Base-by-base conservation (phyloP, 73 alveolate genomes). In the Paramecium octaurelia region DNA sequence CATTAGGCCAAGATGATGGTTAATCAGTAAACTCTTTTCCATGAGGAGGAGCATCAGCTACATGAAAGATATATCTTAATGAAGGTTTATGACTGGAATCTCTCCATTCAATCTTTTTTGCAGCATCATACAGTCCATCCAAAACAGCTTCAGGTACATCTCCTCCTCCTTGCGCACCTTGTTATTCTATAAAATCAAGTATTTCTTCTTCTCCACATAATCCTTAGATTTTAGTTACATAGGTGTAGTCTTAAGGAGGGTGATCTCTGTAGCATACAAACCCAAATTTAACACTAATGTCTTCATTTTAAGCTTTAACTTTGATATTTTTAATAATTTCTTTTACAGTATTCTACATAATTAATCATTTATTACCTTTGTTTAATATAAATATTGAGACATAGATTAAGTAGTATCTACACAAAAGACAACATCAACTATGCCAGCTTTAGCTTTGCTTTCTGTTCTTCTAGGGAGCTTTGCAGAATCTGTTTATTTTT, bases 31-130 rank as follows among this genome's bases (percentile, higher is more conserved):
- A 89, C 9, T 89, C 77, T 31, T 89, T 54, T 3, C 98, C 99
- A 95, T 97, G 99, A 70, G 98, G 97, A 76, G 99, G 98, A 34
- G 97, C 94, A 92, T 96, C 99, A 70, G 98, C 97, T 35, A 97
- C 92, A 92, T 97, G 99, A 92, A 96, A 97, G 70, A 97, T 70
- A 75, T 92, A 86, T 96, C 97, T 96, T 69, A 93, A 88, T 54
- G 98, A 93, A 23, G 96, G 97, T 44, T 57, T 43, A 5, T 35
- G 71, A 38, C 88, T 89, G 9, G 94, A 35, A 57, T 96, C 98
- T 95, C 99, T 97, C 99, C 99, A 97, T 16, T 92, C 42, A 38
- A 95, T 94, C 40, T 85, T 92, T 85, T 96, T 86, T 69, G 96
- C 94, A 1, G 98, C 97, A 80, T 93, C 98, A 92, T 95, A 90